phyloP scores from a whole-genome alignment of 1,284 basidiomycete genomes.

The Puccinia triticina region DNA sequence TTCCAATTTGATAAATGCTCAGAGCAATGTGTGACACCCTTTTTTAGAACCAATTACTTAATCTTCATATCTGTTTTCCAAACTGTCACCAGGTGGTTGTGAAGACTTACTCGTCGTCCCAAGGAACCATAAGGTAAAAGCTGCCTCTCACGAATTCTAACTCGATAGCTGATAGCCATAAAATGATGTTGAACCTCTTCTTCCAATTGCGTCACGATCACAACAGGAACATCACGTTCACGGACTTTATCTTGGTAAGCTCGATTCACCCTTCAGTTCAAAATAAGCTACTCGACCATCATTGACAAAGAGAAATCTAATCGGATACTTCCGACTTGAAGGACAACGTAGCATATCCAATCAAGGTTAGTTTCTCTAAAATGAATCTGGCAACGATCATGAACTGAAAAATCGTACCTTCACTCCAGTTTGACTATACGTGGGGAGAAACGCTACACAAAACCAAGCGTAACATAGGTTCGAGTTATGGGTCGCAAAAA shows the following conservation, averaged over 20 bases:
- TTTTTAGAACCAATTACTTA: background rate
- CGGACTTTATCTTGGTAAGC: conserved; percentile 31
- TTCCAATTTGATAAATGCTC: background rate
- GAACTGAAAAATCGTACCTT: background rate
- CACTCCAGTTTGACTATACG: conserved; percentile 21
- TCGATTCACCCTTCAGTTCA: background rate
- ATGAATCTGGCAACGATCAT: background rate
- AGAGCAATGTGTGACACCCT: background rate
- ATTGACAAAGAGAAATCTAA: background rate
- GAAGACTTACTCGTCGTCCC: conserved; percentile 21
- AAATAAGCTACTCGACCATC: too few relatives aligned
- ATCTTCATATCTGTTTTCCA: background rate
- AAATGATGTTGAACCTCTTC: background rate
- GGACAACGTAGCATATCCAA: conserved; percentile 39
- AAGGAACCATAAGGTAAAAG: conserved; percentile 37
- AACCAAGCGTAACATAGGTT: background rate
- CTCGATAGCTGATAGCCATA: background rate
- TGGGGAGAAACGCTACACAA: conserved; percentile 27
- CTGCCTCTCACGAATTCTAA: background rate
- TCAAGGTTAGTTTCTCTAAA: conserved; percentile 12
- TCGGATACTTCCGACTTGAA: background rate
- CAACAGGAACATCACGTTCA: conserved; percentile 30
- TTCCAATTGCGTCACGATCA: background rate
- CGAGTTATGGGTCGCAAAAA: background rate
- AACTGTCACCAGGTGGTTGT: conserved; percentile 27